Base-by-base conservation (phyloP, 805 yeast genomes). In the Brettanomyces custersianus region DNA sequence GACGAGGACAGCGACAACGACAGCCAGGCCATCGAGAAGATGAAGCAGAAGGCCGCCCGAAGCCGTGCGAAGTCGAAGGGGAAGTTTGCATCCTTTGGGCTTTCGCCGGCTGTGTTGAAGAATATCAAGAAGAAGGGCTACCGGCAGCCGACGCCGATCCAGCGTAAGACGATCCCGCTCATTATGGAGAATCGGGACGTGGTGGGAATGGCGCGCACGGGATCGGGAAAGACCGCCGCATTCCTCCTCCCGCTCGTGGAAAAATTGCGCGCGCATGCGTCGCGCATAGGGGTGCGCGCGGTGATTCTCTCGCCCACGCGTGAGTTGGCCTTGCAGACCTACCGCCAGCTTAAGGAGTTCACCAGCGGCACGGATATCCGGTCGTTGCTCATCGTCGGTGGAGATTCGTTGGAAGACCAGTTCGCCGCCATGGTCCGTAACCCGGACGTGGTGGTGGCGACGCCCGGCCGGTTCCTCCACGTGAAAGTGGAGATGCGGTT, bases 161-260 rank as follows among this genome's bases (percentile, higher is more conserved):
- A 92, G 62, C 71, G 98, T 45, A 92, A 90, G 55, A 80, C 98
- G 3, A 84, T 92, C 40, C 98, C 98, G 0, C 66, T 87, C 37
- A 79, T 92, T 40, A 65, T 92, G 64, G 85, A 82, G 32, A 81
- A 77, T 37, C 70, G 94, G 52, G 98, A 92, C 61, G 94, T 92
- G 29, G 98, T 92, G 12, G 99, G 96, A 54, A 92, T 92, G 99
- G 99, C 99, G 12, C 73, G 99, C 53, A 92, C 99, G 0, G 99
- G 99, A 51, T 84, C 95, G 19, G 99, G 99, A 68, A 92, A 92
- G 55, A 92, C 99, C 0, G 98, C 98, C 7, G 97, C 98, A 1
- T 92, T 92, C 55, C 72, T 85, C 16, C 62, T 92, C 37, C 99
- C 99, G 3, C 68, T 92, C 65, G 69, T 92, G 44, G 96, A 92